Base-by-base conservation (phyloP, 306 rosid species). In the Prunus davidiana region DNA sequence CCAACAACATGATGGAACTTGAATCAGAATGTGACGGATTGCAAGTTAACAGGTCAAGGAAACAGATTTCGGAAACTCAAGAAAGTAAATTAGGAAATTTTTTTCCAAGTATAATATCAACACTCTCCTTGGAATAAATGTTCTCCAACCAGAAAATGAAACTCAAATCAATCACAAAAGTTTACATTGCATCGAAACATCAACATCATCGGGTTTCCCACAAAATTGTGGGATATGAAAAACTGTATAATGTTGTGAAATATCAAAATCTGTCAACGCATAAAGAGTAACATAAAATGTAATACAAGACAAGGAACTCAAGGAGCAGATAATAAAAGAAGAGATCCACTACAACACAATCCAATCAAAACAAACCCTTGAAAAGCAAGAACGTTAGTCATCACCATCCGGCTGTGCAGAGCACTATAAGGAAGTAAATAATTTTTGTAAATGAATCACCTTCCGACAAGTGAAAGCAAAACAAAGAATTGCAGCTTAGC, bases 11-110 rank as follows among this genome's bases (percentile, higher is more conserved):
- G 24, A 58, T 2, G 7, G 45, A 75, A 66, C 60, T 71, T 51
- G 11, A 52, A 58, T 56, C 71, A 79, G 64, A 74, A 13, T 6
- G 62, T 51, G 64, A 81, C 30, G 68, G 38, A 71, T 24, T 66
- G 54, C 27, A 67, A 81, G 58, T 18, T 15, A 5, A 69, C 22
- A 38, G 27, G 7, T 16, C 19, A 52, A 62, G 51, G 10, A 60
- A 65, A 80, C 19, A 46, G 18, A 52, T 25, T 24, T 16, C 5
- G 47, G 30, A 61, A 49, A 16, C 28, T 3, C 41, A 72, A 41
- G 62, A 5, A 20, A 22, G 55, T 20, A 45, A 22, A 3, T 0
- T n/a, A 56, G 15, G 41, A 14, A 34, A 34, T 13, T 32, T 32
- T 32, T 8, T 7, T 13, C 47, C 19, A 32, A 32, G 46, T 32